Conservation (phyloP, 2,329 filamentous ascomycete genomes). For the Elsinoe perseae region DNA sequence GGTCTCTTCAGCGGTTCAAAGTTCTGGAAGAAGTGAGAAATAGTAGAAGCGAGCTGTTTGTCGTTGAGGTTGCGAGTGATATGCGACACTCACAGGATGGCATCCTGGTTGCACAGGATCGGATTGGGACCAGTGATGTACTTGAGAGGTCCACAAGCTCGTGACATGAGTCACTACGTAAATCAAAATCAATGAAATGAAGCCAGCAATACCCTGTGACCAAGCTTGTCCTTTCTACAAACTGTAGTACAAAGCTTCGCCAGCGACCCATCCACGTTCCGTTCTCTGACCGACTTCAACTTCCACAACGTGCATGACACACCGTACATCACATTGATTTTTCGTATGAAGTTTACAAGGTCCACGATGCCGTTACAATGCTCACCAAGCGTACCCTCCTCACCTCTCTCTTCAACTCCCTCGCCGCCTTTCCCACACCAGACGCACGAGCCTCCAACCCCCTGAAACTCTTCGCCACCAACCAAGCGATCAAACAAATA, state of each 20-base stretch:
- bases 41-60: not conserved
- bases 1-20: not conserved
- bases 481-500: constrained; percentile 33
- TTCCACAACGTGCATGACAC: no score
- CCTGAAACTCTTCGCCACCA: constrained; percentile 26
- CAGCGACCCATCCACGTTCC: no score
- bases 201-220: no score
- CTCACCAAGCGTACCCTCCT: constrained; percentile 21
- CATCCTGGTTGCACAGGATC: no score
- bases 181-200: no score
- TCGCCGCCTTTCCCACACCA: constrained; percentile 22
- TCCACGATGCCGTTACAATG: not conserved
- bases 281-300: no score
- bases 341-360: not conserved
- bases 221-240: no score
- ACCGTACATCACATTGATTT: not conserved
- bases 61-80: not conserved
- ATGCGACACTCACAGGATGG: not conserved
- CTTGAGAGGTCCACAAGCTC: no score
- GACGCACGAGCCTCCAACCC: constrained; percentile 37
- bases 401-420: constrained; percentile 24
- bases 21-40: not conserved
- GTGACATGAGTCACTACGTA: no score
- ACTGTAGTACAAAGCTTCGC: no score
- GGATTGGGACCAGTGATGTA: no score